phyloP scores from a whole-genome alignment of 2,329 filamentous ascomycete species.

The Talaromyces sp. region DNA sequence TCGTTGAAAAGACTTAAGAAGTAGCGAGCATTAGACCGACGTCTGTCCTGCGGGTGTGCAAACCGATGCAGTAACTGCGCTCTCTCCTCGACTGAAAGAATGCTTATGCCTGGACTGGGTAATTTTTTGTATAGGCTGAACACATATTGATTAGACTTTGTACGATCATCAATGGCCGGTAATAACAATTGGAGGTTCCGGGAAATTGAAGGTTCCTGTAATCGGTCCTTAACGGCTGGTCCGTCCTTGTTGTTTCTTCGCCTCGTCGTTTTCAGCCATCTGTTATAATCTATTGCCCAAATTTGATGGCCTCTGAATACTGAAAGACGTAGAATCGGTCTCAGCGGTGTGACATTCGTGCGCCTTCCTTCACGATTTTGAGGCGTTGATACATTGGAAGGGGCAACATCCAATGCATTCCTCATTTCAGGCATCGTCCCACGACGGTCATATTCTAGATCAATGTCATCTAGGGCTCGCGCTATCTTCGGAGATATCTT shows the following conservation, averaged over 20 bases:
- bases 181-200: conserved; percentile 35
- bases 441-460: not conserved
- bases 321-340: not conserved
- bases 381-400: not conserved
- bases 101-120: conserved; percentile 52
- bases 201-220: conserved; percentile 34
- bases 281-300: conserved; percentile 36
- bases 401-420: not conserved
- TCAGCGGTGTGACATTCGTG: not conserved
- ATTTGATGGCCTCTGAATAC: not conserved
- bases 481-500: not conserved
- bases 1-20: conserved; percentile 84
- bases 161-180: conserved; percentile 42
- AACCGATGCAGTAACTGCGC: conserved; percentile 66
- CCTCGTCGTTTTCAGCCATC: conserved; percentile 1
- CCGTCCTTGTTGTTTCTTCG: not conserved
- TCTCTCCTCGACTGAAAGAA: conserved; percentile 52
- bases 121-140: conserved; percentile 54
- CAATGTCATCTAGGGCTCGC: not conserved
- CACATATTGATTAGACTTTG: conserved; percentile 47
- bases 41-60: conserved; percentile 48
- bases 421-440: not conserved
- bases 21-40: conserved; percentile 60
- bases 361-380: not conserved
- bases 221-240: not conserved